Evolutionary conservation across 257 asterid species (phyloP), one percentile per base, ranked within the genome.

Genomic region (Jacaranda mimosifolia): DNA sequence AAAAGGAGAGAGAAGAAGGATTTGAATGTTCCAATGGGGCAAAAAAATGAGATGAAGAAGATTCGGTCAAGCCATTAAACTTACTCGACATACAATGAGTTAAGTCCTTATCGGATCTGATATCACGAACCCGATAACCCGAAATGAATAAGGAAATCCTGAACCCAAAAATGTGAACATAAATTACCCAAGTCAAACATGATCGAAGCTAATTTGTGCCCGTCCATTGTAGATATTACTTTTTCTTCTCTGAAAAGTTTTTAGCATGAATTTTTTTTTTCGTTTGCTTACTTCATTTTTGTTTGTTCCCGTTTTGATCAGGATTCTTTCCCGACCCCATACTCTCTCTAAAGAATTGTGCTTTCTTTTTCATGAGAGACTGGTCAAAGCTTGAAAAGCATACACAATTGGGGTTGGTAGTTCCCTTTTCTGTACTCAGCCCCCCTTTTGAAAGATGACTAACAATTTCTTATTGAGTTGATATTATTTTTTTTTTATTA

Each of bases 341-440:
- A 40, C 7, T 1, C 6, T 5, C 46, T 5, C 46, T 1, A 5
- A 6, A 42, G 46, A 9, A 19, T 21, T 9, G 43, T 11, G 39
- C 8, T 38, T 36, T 15, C 15, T 1, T 51, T 26, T 11, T 5
- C 18, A 9, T 9, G 14, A 6, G 32, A 7, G 51, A 65, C 43
- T 59, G 26, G 74, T 75, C 78, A 72, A 75, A 63, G 21, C 68
- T 40, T 68, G 38, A 68, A 70, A 75, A 63, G 66, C 69, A 9
- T 3, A 64, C 72, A 70, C 63, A 14, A 46, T 14, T 63, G 64
- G 55, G 71, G 71, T 55, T 63, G 76, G 81, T 71, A 7, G 64
- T 66, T 70, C 59, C 40, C 55, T 55, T 62, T 56, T 55, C 49
- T 39, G 14, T 63, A 52, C 68, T 42, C 63, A 39, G 6, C 66